Evolutionary conservation across 1,284 basidiomycete species (phyloP), one percentile per base, ranked within the genome.

Genomic region (Phellopilus nigrolimitatus): DNA sequence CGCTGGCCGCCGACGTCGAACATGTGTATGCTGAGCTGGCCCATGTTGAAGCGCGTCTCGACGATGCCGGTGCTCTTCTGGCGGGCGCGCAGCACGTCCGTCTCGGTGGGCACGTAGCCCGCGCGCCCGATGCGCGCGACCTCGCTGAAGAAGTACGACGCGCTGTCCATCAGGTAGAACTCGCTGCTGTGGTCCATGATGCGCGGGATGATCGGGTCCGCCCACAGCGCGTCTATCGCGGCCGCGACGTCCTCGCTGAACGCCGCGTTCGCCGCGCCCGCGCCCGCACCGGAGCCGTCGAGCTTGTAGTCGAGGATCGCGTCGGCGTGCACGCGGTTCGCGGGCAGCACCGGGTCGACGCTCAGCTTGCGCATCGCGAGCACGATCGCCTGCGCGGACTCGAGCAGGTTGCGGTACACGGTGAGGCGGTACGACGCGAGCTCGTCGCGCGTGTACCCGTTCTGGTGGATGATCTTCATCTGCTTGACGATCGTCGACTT

Each of bases 381-480:
- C 39, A 95, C 81, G 61, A 98, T 79, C 12, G 89, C 86, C 64
- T 97, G 91, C 0, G 92, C 93, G 2, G 87, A 92, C 64, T 95
- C 93, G 58, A 95, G 72, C 3, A 94, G 80, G 65, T 88, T 88
- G 75, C 89, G 69, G 78, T 94, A 91, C 42, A 98, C 84, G 15
- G 88, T 85, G 1, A 85, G 79, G 33, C 88, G 78, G 70, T 84
- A 97, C 2, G 82, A 75, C 55, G 88, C 71, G 34, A 95, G 79
- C 68, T 98, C 95, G 1, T 91, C 80, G 19, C 70, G 68, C 0
- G 83, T 82, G 71, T 94, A 98, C 6, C 95, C 95, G 61, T 90
- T 87, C 68, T 97, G 92, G 68, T 97, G 92, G 55, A 98, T 95
- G 58, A 98, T 97, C 77, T 97, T 97, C 95, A 98, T 98, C 71